Percentiles rank a stretch among this genome's conserved stretches.
Evolutionary conservation across 768 basidiomycete species (phyloP).

Genomic region (Guyanaporus albipodus): DNA sequence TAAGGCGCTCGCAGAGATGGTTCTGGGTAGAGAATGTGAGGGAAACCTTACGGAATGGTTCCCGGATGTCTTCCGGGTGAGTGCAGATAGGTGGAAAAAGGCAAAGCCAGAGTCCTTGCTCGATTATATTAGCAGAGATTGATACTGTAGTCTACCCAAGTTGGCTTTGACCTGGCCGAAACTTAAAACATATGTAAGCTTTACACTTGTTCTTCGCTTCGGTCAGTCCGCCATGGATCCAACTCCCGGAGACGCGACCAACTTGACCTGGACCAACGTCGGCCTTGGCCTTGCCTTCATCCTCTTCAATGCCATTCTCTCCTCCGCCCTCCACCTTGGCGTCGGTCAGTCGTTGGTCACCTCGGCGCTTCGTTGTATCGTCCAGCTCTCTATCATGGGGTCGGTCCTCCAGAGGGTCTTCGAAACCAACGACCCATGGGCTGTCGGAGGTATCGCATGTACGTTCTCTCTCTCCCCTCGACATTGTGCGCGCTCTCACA

Average conservation of each 20-base stretch:
- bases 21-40: conserved; percentile 38
- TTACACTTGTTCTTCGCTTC: too few species aligned
- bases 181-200: neutral
- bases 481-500: neutral
- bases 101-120: conserved; percentile 45
- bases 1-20: conserved; percentile 55
- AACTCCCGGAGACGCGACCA: conserved; percentile 16
- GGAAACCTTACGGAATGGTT: conserved; percentile 40
- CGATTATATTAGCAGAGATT: conserved; percentile 5
- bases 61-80: conserved; percentile 47
- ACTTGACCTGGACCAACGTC: conserved; percentile 71
- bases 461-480: conserved; percentile 28
- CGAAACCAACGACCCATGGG: conserved; percentile 69
- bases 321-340: conserved; percentile 60
- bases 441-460: conserved; percentile 71
- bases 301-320: conserved; percentile 64
- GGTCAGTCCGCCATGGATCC: conserved; percentile 33
- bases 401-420: conserved; percentile 70
- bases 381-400: conserved; percentile 75
- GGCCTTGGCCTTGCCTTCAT: conserved; percentile 73
- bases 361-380: conserved; percentile 68
- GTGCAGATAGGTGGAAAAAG: conserved; percentile 49
- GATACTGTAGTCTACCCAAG: neutral
- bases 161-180: neutral
- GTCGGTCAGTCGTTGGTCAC: conserved; percentile 65